Base-by-base conservation (phyloP, 2,329 filamentous ascomycete genomes). In the Sporothrix phasma region DNA sequence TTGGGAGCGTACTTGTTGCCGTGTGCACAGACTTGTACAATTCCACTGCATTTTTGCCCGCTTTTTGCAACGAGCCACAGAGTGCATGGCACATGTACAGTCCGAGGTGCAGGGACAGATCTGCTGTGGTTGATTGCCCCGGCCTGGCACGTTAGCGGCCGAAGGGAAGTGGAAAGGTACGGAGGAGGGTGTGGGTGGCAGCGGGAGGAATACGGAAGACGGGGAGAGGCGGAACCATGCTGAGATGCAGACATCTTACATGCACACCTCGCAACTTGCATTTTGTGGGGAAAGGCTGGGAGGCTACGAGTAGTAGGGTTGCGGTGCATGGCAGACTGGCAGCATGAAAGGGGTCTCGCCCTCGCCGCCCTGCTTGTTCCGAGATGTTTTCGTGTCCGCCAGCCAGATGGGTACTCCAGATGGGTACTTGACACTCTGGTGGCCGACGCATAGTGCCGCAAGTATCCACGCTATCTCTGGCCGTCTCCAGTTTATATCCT, bases 231-330 rank as follows among this genome's bases (percentile, higher is more conserved):
- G 51, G 51, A 17, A 56, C 51, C n/a, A n/a, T n/a, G n/a, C n/a
- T n/a, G n/a, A n/a, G n/a, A n/a, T n/a, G n/a, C n/a, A n/a, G n/a
- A n/a, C n/a, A n/a, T n/a, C n/a, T n/a, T n/a, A n/a, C n/a, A n/a
- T n/a, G n/a, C 17, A 24, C 7, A 41, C 5, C 17, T 17, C n/a
- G 60, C 24, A 62, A 62, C 46, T 53, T 8, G 63, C 54, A 64
- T 64, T 64, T 61, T 64, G 63, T 64, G 63, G 63, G 63, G 63
- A 64, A 64, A 51, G 24, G 46, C 31, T 39, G 45, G 34, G 34
- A 26, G 19, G n/a, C n/a, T n/a, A n/a, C 34, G 10, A 37, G 8
- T 45, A 17, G 41, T 45, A 54, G 62, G 39, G 22, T 56, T 45
- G 34, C 43, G 13, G 41, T 63, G 61, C 41, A 47, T 59, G 53